phyloP scores from a whole-genome alignment of 2,329 filamentous ascomycete genomes.

The Mycosphaerella sp. region DNA sequence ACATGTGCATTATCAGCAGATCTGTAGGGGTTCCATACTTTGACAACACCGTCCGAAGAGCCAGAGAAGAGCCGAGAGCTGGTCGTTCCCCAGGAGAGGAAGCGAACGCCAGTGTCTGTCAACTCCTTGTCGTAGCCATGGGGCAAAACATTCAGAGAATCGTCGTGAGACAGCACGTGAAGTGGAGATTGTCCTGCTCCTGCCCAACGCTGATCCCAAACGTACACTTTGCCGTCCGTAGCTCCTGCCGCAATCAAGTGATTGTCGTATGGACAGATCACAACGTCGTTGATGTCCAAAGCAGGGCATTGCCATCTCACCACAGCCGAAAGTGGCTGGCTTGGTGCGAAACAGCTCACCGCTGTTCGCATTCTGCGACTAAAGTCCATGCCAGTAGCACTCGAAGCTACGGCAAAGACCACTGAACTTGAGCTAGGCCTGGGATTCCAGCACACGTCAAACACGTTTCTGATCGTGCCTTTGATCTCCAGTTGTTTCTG shows the following conservation, averaged over 20 bases:
- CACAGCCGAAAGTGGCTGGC: constrained; percentile 27
- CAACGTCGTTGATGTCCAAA: constrained; percentile 55
- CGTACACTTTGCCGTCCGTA: constrained; percentile 53
- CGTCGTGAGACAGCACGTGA: constrained; percentile 47
- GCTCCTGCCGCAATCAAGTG: constrained; percentile 53
- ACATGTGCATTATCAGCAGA: constrained; percentile 47
- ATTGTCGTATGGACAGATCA: constrained; percentile 41
- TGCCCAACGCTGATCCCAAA: constrained; percentile 51
- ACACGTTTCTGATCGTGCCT: constrained; percentile 49
- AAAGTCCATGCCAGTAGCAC: constrained; percentile 34
- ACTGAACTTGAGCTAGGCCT: constrained; percentile 32
- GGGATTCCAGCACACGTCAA: constrained; percentile 54
- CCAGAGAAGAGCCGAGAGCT: constrained; percentile 52
- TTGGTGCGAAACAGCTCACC: constrained; percentile 49
- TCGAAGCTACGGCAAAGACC: constrained; percentile 50
- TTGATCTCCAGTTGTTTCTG: constrained; percentile 38
- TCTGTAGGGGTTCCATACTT: constrained; percentile 53
- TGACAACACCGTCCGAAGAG: constrained; percentile 55
- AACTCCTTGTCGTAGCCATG: constrained; percentile 42
- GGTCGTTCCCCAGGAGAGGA: constrained; percentile 51
- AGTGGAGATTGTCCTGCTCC: constrained; percentile 39
- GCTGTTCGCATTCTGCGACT: constrained; percentile 42
- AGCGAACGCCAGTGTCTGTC: constrained; percentile 52
- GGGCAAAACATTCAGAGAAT: constrained; percentile 45
- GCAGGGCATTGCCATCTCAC: constrained; percentile 52